These are phyloP conservation scores for Aspergillus tanneri DNA, from an alignment of 2,329 filamentous ascomycete genomes.

Conservation along the genomic window DNA sequence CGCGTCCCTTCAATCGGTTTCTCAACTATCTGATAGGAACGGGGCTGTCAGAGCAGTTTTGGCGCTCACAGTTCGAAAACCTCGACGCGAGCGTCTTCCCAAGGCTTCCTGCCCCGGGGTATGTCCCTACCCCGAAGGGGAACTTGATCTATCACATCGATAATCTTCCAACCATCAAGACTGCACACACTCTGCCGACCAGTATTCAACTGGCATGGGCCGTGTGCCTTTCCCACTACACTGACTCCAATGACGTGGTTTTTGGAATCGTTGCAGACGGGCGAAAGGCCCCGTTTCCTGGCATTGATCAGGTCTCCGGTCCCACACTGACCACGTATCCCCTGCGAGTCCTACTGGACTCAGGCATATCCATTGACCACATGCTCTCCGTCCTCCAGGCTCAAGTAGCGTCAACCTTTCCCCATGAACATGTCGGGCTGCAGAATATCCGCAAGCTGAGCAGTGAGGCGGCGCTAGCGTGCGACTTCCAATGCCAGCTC, in stretches of 20 bases:
- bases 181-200: neutral
- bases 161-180: neutral
- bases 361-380: neutral
- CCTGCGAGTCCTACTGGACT: neutral
- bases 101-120: neutral
- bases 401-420: neutral
- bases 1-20: neutral
- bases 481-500: neutral
- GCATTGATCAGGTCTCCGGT: neutral
- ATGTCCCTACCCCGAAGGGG: neutral
- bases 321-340: neutral
- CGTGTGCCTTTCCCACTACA: neutral
- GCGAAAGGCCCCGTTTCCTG: neutral
- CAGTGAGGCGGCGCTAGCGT: neutral
- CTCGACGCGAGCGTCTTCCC: neutral
- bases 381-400: neutral
- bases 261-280: neutral
- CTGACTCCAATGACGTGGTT: neutral
- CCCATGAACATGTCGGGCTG: neutral
- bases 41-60: neutral
- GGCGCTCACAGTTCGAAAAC: neutral
- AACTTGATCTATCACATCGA: neutral
- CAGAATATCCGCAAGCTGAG: neutral
- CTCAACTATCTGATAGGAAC: neutral
- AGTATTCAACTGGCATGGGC: slow-evolving; percentile 2